These are phyloP conservation scores for Lepidium aucheri DNA, from an alignment of 345 rosid genomes.

Conservation along the genomic window DNA sequence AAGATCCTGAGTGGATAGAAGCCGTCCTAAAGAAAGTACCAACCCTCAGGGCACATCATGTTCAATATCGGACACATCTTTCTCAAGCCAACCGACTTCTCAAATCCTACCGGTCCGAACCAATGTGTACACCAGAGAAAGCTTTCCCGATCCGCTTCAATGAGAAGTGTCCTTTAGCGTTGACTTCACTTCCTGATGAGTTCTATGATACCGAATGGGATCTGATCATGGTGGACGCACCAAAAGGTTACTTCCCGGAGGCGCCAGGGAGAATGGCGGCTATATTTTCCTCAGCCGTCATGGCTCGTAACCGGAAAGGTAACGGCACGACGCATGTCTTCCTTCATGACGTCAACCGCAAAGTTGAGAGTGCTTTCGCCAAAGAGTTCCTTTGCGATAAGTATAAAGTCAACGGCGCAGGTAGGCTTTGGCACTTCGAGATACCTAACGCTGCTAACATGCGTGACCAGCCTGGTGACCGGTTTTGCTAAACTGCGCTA, in stretches of 20 bases:
- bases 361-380: slow-evolving; percentile 57
- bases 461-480: slow-evolving; percentile 24
- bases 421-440: slow-evolving; percentile 69
- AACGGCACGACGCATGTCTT: slow-evolving; percentile 63
- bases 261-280: slow-evolving; percentile 84
- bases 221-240: slow-evolving; percentile 81
- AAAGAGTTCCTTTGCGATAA: slow-evolving; percentile 57
- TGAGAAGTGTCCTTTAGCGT: slow-evolving; percentile 45
- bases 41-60: slow-evolving; percentile 46
- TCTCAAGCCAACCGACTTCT: slow-evolving; percentile 40
- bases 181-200: slow-evolving; percentile 67
- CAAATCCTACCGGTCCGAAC: slow-evolving; percentile 31
- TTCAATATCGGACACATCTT: slow-evolving; percentile 60
- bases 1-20: slow-evolving; percentile 57
- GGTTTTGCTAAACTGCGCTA: slow-evolving; percentile 44
- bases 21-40: slow-evolving; percentile 44
- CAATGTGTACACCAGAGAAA: slow-evolving; percentile 38
- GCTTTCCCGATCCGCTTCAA: slow-evolving; percentile 50
- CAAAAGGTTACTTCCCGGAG: slow-evolving; percentile 53
- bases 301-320: slow-evolving; percentile 66
- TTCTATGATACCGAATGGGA: slow-evolving; percentile 81
- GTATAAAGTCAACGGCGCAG: slow-evolving; percentile 37
- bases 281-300: slow-evolving; percentile 70
- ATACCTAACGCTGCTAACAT: slow-evolving; percentile 47
- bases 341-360: slow-evolving; percentile 63